Base-by-base conservation (phyloP, 164 flowering plant genomes). In the Nelumbo lutea region DNA sequence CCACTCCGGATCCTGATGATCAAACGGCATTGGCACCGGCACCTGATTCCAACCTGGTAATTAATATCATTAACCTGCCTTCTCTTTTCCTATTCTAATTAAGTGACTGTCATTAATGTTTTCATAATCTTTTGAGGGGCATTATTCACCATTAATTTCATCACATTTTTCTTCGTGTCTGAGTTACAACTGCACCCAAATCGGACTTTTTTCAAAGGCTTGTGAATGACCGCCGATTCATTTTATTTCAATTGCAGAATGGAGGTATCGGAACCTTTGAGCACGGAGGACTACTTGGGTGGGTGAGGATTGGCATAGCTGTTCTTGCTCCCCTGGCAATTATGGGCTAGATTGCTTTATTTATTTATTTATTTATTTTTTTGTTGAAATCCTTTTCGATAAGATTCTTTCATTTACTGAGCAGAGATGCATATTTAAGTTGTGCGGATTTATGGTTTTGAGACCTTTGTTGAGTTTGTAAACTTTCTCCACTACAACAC, bases 1-100 rank as follows among this genome's bases (percentile, higher is more conserved):
- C 82, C 1, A 70, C 61, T 53, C 38, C 62, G 69, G 78, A 69
- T 43, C 64, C 82, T 2, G 83, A 76, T 4, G 88, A 64, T 39
- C 55, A 74, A 2, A 68, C 74, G 40, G 39, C 88, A 59, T 87
- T 84, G 9, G 86, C 90, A 62, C 89, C 90, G 58, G 61, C 86
- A 58, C 91, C 88, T 43, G 68, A 79, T 71, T 42, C 64, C 83
- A 87, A 84, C 82, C 61, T 53, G 15, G 8, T 10, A 50, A 27
- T 27, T 27, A 27, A 27, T 27, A 27, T 27, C 27, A 27, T 27
- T 27, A 27, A 27, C 27, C 27, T 27, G 27, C 27, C 27, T 27
- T 11, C 6, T 4, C 39, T 64, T 51, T 6, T 27, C 27, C 27
- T 27, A 27, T 27, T 27, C 27, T 27, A 27, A 27, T 27, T 27